Evolutionary conservation across 371 early-diverging fungal species (phyloP).

Genomic region (Mortierella sp.): DNA sequence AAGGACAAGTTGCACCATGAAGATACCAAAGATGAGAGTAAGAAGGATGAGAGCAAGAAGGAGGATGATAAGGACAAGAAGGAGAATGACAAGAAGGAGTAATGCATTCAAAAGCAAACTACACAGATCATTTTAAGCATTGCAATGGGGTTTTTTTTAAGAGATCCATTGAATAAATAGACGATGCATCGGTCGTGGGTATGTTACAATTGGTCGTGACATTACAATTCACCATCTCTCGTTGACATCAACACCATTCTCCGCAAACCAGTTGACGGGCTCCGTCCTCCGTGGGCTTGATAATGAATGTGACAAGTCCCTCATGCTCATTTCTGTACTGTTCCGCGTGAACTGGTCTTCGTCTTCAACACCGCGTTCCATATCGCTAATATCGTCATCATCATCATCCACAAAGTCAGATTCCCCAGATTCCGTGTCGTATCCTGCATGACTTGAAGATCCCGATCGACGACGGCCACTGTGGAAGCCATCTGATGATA

Average conservation of each 20-base stretch:
- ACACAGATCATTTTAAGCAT: too few relatives aligned
- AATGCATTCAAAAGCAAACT: background rate
- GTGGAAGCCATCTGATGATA: slow-evolving; percentile 3
- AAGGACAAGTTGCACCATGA: slow-evolving; percentile 51
- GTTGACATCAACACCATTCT: slow-evolving; percentile 34
- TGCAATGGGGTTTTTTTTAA: too few relatives aligned
- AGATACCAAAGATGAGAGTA: slow-evolving; percentile 39
- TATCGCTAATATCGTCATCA: slow-evolving; percentile 37
- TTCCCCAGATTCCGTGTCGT: slow-evolving; percentile 25
- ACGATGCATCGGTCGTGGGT: too few relatives aligned
- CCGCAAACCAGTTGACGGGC: slow-evolving; percentile 26
- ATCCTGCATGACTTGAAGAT: slow-evolving; percentile 3
- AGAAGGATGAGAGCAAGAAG: slow-evolving; percentile 33
- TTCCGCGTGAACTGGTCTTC: slow-evolving; percentile 1
- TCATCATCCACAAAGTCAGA: slow-evolving; percentile 36
- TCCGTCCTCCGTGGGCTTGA: slow-evolving; percentile 5
- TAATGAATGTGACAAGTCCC: slow-evolving; percentile 1
- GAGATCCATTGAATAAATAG: too few relatives aligned
- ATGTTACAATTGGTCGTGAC: too few relatives aligned
- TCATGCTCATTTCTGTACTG: slow-evolving; percentile 16
- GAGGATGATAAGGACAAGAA: slow-evolving; percentile 43
- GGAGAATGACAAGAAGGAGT: slow-evolving; percentile 40
- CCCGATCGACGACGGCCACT: slow-evolving; percentile 1
- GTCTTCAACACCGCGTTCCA: slow-evolving; percentile 34
- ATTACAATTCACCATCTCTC: slow-evolving; percentile 20